Conservation (phyloP, 2,329 filamentous ascomycete species). For the Neonectria sp. region DNA sequence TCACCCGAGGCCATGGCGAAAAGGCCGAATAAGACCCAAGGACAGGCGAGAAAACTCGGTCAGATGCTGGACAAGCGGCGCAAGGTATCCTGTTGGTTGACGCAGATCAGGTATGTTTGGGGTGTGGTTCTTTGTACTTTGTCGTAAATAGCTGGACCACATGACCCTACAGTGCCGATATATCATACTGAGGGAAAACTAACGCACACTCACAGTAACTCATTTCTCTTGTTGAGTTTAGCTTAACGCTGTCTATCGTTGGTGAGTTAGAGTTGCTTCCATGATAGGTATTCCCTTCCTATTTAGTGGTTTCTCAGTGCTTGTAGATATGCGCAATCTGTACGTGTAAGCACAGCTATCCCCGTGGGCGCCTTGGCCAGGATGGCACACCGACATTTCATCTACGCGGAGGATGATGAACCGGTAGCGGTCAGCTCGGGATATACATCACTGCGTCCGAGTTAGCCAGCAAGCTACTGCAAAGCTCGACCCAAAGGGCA, state of each 20-base stretch:
- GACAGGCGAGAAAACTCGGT: not conserved
- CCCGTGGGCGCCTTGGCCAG: not conserved
- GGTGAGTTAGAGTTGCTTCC: not conserved
- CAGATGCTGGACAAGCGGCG: not conserved
- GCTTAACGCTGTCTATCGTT: not conserved
- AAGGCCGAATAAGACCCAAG: not conserved
- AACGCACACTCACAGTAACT: not conserved
- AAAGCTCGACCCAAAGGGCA: slow-evolving; percentile 1
- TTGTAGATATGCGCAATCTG: not conserved
- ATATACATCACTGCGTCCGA: slow-evolving; percentile 41
- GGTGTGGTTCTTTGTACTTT: slow-evolving; percentile 3
- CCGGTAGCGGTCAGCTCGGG: slow-evolving; percentile 35
- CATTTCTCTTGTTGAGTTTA: not conserved
- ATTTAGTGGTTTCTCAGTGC: not conserved
- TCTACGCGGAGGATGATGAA: slow-evolving; percentile 1
- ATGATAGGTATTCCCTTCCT: not conserved
- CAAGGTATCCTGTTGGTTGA: slow-evolving; percentile 9
- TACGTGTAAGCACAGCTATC: not conserved
- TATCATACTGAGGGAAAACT: not conserved
- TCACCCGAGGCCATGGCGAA: not conserved
- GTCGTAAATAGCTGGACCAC: not conserved
- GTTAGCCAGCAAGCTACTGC: slow-evolving; percentile 22
- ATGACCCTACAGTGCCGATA: not conserved
- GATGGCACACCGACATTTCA: slow-evolving; percentile 2
- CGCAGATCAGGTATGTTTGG: not conserved